Evolutionary conservation across 2,329 filamentous ascomycete species (phyloP), one percentile per base, ranked within the genome.

Genomic region (Ilyonectria sp.): DNA sequence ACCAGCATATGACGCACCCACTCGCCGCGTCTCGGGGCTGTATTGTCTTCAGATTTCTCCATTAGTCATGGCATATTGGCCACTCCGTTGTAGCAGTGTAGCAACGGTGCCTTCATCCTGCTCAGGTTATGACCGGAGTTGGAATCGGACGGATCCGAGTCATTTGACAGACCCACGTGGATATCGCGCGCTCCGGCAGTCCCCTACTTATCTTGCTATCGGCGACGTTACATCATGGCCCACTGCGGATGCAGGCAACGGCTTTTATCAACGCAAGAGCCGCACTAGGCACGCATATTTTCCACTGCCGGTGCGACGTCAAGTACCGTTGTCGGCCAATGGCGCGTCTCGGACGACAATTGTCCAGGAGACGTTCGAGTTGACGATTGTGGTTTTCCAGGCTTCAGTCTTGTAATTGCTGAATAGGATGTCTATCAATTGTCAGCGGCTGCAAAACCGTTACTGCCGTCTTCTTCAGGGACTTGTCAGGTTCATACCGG

Each of bases 221-320:
- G 17, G 60, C 17, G 53, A 35, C 23, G 47, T 29, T 55, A 31
- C 55, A 23, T 50, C 19, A 26, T 10, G 43, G 29, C 43, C 62
- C 56, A 46, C 60, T 21, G 9, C 3, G 23, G 26, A n/a, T 54
- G 49, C 55, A 44, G 49, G 44, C 29, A 21, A 37, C 55, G 49
- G 62, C 62, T 49, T 59, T 54, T 55, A 50, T 47, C 47, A 52
- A 44, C 60, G 44, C 43, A 64, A 64, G 62, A 64, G 62, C 62
- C 62, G 55, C 62, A 64, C 55, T 64, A 64, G 55, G 35, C 17
- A 55, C 10, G 55, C 40, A 47, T 35, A n/a, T 8, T 54, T 55
- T 17, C 56, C 55, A 47, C 56, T 64, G 44, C 62, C 62, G 40
- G 46, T 54, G 33, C 61, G 61, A 59, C 55, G 61, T 59, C 61